Evolutionary conservation across 768 basidiomycete genomes (phyloP).

Genomic region (Cyclocybe aegerita): DNA sequence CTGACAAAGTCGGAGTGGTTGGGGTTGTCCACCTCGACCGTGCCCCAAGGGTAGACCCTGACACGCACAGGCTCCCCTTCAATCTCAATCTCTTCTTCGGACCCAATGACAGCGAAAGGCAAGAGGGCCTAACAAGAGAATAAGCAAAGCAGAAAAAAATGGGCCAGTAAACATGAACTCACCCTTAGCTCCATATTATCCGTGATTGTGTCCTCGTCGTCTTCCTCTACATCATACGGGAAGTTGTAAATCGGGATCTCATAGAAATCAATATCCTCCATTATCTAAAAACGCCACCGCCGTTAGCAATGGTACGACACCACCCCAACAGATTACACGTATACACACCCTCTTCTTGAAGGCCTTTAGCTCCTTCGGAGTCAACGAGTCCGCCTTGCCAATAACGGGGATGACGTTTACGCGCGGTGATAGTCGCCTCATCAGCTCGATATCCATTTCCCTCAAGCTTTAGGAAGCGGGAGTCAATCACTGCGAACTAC

Average conservation of each 20-base stretch:
- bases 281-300: constrained; percentile 48
- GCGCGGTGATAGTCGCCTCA: constrained; percentile 84
- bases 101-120: constrained; percentile 87
- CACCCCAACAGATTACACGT: neutral
- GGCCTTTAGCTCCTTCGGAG: constrained; percentile 71
- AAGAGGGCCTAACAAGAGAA: constrained; percentile 48
- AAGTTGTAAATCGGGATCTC: constrained; percentile 92
- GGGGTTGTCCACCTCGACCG: constrained; percentile 90
- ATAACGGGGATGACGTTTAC: constrained; percentile 94
- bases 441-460: constrained; percentile 92
- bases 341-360: constrained; percentile 76
- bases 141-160: neutral
- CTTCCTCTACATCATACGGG: constrained; percentile 91
- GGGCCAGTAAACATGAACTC: constrained; percentile 19
- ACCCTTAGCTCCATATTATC: constrained; percentile 89
- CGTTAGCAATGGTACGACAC: too few species aligned
- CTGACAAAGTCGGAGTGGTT: constrained; percentile 85
- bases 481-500: constrained; percentile 1
- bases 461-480: constrained; percentile 49
- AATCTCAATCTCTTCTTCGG: constrained; percentile 83
- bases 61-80: constrained; percentile 78
- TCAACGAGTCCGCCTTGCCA: constrained; percentile 87
- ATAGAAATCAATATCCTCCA: constrained; percentile 92
- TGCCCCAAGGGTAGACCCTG: constrained; percentile 89
- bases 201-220: constrained; percentile 88